Percentiles rank a stretch among this genome's conserved stretches.
Evolutionary conservation across 73 alveolate genomes (phyloP).

Genomic region (Paramecium caudatum): DNA sequence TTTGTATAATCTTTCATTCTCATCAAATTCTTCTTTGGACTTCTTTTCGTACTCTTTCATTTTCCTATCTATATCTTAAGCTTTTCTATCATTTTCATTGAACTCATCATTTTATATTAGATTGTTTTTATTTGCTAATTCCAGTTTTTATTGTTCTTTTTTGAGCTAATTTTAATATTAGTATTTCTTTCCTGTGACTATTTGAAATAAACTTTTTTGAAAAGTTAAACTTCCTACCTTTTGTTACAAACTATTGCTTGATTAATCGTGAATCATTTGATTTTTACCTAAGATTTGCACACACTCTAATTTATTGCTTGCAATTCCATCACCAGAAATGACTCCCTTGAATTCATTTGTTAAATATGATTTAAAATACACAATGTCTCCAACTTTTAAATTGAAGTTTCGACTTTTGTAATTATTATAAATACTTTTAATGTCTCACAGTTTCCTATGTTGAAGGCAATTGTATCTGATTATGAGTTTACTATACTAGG

Average conservation of each 20-base stretch:
- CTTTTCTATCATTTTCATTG: not conserved
- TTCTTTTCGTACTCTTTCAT: not conserved
- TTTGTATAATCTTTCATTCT: conserved; percentile 40
- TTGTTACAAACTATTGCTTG: not conserved
- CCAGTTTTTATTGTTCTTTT: not conserved
- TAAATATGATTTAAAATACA: conserved; percentile 49
- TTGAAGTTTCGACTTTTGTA: conserved; percentile 47
- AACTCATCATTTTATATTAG: too few relatives aligned
- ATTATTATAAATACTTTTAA: not conserved
- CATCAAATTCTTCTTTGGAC: conserved; percentile 13
- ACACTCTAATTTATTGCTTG: conserved; percentile 71
- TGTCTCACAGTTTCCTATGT: not conserved
- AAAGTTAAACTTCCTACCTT: conserved; percentile 47
- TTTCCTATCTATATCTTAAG: not conserved
- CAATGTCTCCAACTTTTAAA: conserved; percentile 47
- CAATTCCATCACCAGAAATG: conserved; percentile 74
- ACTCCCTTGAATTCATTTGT: conserved; percentile 68
- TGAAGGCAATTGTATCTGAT: not conserved
- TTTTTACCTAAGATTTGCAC: conserved; percentile 41
- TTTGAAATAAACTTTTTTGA: conserved; percentile 33
- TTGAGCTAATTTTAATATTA: conserved; percentile 15
- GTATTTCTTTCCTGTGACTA: conserved; percentile 41
- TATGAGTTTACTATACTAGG: not conserved
- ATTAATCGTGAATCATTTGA: not conserved
- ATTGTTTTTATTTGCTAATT: too few relatives aligned